A percentile compares a stretch with the other conserved stretches of the same genome.
phyloP scores from a whole-genome alignment of 305 asterid genomes.

The Fraxinus xanthoxyloides region DNA sequence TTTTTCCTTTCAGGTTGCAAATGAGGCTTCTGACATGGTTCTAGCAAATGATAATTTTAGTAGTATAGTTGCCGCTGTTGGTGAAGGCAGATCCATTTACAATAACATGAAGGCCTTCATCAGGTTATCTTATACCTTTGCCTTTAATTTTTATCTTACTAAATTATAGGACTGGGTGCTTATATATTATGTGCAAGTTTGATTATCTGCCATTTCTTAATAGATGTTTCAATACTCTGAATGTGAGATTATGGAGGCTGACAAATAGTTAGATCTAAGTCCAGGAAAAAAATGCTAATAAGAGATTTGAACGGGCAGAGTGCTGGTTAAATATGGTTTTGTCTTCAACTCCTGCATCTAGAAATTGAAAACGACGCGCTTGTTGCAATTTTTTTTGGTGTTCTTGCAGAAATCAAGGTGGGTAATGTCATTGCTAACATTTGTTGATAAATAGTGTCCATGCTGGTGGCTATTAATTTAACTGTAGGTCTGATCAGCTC shows the following conservation, averaged over 20 bases:
- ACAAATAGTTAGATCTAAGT: neutral
- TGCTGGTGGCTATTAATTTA: neutral
- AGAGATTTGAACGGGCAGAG: neutral
- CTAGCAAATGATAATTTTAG: slow-evolving; percentile 98
- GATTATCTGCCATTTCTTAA: neutral
- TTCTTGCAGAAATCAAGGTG: neutral
- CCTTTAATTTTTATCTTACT: neutral
- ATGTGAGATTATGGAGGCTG: neutral
- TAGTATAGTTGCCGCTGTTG: slow-evolving; percentile 94
- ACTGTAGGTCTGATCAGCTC: neutral
- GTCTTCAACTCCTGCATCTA: neutral
- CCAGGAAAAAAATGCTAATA: neutral
- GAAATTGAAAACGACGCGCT: neutral
- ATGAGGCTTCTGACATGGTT: slow-evolving; percentile 99
- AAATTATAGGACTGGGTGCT: neutral
- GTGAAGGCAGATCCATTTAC: slow-evolving; percentile 83
- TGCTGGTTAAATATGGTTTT: neutral
- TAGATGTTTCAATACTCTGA: neutral
- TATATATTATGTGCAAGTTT: neutral
- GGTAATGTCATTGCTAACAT: neutral
- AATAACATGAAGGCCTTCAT: slow-evolving; percentile 63
- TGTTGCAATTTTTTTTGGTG: neutral
- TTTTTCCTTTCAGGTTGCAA: slow-evolving; percentile 68
- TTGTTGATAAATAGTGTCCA: neutral
- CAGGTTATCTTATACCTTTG: slow-evolving; percentile 48